Conservation (phyloP, 1,284 basidiomycete genomes). For the Pseudomicrostroma phylloplanum region DNA sequence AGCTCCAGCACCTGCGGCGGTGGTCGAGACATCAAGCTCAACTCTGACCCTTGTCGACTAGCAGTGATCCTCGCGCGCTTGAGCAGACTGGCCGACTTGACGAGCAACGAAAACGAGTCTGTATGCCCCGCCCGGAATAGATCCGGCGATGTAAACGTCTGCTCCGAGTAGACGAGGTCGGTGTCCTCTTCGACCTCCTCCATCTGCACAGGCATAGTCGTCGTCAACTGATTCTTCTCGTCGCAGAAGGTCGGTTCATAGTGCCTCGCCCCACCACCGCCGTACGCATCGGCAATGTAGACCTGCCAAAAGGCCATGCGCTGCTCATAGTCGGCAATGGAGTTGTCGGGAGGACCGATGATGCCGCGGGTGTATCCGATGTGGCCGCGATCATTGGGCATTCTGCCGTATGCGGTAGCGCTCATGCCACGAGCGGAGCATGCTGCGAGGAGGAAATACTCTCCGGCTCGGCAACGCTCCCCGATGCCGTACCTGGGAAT, state of each 20-base stretch:
- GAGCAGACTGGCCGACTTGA: slow-evolving; percentile 15
- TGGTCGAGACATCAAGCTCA: slow-evolving; percentile 7
- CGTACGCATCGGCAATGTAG: slow-evolving; percentile 18
- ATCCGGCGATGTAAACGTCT: slow-evolving; percentile 17
- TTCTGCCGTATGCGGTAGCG: slow-evolving; percentile 15
- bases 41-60: not conserved
- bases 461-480: not conserved
- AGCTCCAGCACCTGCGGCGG: slow-evolving; percentile 10
- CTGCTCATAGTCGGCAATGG: slow-evolving; percentile 18
- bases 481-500: not conserved
- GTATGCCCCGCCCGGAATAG: slow-evolving; percentile 20
- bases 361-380: not conserved
- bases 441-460: slow-evolving; percentile 11
- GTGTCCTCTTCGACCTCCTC: slow-evolving; percentile 16
- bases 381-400: slow-evolving; percentile 9
- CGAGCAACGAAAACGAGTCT: slow-evolving; percentile 21
- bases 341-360: slow-evolving; percentile 5
- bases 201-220: slow-evolving; percentile 13
- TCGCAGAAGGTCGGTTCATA: slow-evolving; percentile 16
- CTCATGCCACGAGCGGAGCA: slow-evolving; percentile 4
- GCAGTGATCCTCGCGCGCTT: not conserved
- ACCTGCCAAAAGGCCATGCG: slow-evolving; percentile 17
- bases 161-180: slow-evolving; percentile 10
- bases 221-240: slow-evolving; percentile 8
- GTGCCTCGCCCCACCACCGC: slow-evolving; percentile 7